Conservation (phyloP, 495 filamentous ascomycete species). For the Neurospora sp. region DNA sequence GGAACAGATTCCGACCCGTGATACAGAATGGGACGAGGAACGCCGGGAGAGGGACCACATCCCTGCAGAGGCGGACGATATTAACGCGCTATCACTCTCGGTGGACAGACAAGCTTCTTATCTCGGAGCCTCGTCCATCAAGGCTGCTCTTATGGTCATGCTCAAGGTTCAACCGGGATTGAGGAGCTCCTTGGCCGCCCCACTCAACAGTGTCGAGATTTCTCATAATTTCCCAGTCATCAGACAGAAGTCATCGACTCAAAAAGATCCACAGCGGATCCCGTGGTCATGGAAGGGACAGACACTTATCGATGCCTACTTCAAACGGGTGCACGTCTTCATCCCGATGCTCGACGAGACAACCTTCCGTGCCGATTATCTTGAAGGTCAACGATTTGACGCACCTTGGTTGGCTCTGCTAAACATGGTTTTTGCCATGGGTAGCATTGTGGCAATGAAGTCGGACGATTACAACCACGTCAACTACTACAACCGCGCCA, state of each 20-base stretch:
- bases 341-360: constrained; percentile 70
- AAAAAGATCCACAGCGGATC: constrained; percentile 44
- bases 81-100: constrained; percentile 69
- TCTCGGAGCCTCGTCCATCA: constrained; percentile 72
- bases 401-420: constrained; percentile 64
- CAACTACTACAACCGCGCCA: constrained; percentile 61
- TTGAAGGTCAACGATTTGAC: constrained; percentile 56
- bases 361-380: constrained; percentile 61
- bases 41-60: constrained; percentile 45
- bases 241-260: constrained; percentile 32
- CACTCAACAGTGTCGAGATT: constrained; percentile 37
- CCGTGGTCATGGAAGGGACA: constrained; percentile 50
- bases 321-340: constrained; percentile 64
- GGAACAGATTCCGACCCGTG: constrained; percentile 44
- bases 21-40: constrained; percentile 51
- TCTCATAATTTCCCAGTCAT: constrained; percentile 38
- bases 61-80: constrained; percentile 66
- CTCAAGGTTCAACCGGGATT: constrained; percentile 62
- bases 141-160: constrained; percentile 72
- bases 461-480: constrained; percentile 62
- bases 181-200: constrained; percentile 45
- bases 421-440: constrained; percentile 75
- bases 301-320: constrained; percentile 66
- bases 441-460: constrained; percentile 59
- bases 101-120: constrained; percentile 65